These are phyloP conservation scores for Populus pruinosa DNA, from an alignment of 345 rosid species.

Conservation along the genomic window DNA sequence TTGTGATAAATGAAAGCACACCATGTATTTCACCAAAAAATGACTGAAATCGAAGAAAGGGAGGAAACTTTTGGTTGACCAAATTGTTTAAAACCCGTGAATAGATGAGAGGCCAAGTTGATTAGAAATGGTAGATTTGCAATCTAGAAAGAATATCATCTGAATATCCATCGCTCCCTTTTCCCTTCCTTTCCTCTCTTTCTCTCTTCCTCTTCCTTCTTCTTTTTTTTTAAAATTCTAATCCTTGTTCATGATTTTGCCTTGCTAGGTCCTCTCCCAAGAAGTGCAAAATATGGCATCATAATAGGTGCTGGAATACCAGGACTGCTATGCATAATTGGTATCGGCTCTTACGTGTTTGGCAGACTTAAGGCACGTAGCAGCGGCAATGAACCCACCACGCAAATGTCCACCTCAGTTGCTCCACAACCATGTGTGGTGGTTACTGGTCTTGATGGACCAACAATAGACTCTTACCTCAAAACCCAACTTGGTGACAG, in stretches of 20 bases:
- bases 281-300: conserved; percentile 46
- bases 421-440: neutral
- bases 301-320: conserved; percentile 49
- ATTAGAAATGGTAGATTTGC: too few relatives aligned
- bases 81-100: neutral
- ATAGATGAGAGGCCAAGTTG: too few relatives aligned
- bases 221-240: neutral
- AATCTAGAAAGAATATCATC: neutral
- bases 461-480: conserved; percentile 51
- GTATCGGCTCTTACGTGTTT: conserved; percentile 21
- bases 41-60: too few relatives aligned
- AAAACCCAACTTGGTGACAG: conserved; percentile 56
- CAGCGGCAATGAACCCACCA: neutral
- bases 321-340: conserved; percentile 39
- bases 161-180: neutral
- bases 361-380: conserved; percentile 11
- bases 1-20: too few relatives aligned
- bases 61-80: neutral
- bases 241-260: neutral
- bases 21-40: neutral
- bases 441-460: conserved; percentile 34
- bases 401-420: neutral
- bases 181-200: too few relatives aligned
- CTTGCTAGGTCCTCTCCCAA: conserved; percentile 30
- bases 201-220: too few relatives aligned